These are phyloP conservation scores for Lentinula aciculospora DNA, from an alignment of 768 basidiomycete genomes.

Conservation along the genomic window DNA sequence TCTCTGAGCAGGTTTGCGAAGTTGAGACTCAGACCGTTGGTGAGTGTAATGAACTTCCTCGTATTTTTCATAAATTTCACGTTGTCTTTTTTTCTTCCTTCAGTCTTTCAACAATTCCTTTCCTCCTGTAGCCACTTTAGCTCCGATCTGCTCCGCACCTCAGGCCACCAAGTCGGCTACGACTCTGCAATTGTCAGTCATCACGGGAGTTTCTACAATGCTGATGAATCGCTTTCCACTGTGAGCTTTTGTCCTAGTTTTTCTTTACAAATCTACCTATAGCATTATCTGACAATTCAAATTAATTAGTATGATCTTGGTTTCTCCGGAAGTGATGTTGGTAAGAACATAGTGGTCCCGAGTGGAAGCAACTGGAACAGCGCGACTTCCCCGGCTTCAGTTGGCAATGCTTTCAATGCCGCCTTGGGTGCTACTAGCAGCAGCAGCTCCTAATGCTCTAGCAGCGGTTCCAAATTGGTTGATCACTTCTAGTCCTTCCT, in stretches of 20 bases:
- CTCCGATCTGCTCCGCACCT: constrained; percentile 6
- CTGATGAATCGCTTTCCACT: constrained; percentile 5
- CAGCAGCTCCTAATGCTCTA: too few species aligned
- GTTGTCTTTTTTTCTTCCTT: too few species aligned
- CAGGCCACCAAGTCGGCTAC: constrained; percentile 6
- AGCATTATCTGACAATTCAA: background rate
- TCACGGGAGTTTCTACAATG: background rate
- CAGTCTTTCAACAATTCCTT: constrained; percentile 10
- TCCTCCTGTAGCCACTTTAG: constrained; percentile 6
- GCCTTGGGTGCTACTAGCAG: constrained; percentile 5
- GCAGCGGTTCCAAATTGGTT: too few species aligned
- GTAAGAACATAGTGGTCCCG: constrained; percentile 18
- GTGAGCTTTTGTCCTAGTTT: constrained; percentile 3
- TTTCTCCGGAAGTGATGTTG: constrained; percentile 17
- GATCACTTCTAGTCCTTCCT: too few species aligned
- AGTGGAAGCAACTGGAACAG: constrained; percentile 23
- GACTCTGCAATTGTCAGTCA: constrained; percentile 5
- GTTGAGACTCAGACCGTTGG: constrained; percentile 36
- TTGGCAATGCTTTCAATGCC: constrained; percentile 5
- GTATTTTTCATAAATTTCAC: too few species aligned
- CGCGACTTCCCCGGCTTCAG: constrained; percentile 10
- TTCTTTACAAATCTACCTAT: background rate
- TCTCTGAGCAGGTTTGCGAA: constrained; percentile 42
- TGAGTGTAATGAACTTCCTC: background rate
- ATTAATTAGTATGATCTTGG: constrained; percentile 11